Evolutionary conservation across 108 stramenopile genomes (phyloP), one percentile per base, ranked within the genome.

Genomic region (Cyclotella kingstonii): DNA sequence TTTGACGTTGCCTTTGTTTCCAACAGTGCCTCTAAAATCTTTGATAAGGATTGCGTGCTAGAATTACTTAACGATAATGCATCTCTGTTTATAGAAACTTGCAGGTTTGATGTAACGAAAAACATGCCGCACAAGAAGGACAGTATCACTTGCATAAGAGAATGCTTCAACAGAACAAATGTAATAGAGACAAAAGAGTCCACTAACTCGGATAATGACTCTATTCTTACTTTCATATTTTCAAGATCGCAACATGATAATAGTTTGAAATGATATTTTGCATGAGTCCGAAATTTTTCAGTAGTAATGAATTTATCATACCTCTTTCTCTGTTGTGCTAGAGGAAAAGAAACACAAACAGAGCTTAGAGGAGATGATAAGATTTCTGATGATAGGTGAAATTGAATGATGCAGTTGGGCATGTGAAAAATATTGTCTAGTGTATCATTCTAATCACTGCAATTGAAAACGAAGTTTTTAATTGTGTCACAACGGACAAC

Each of bases 1-100:
- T 69, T 69, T 34, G 59, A 69, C n/a, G 34, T 38, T 6, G 59
- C 18, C 55, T 61, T 52, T 43, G 33, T 69, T 25, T 23, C 31
- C 30, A 34, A 61, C 30, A 35, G 50, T 18, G 47, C 50, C 2
- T 2, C 29, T 10, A 59, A 45, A 33, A 44, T 46, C 34, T 21
- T 49, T 5, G 46, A 46, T 11, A 30, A 60, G 15, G 29, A 31
- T 4, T 30, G 23, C n/a, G 60, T 69, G 34, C 26, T 34, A 33
- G 22, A 35, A 8, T 36, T 69, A 9, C 35, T 69, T 1, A 51
- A 60, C n/a, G 19, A 48, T 25, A 23, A 41, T 10, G 59, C 45
- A 27, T 11, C 10, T 2, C 15, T 69, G 1, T 44, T 45, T 4
- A 39, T 69, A 3, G 68, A 60, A 29, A 69, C 49, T 3, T 31